Conservation (phyloP, 164 flowering plant genomes). For the Cinnamomum micranthum region DNA sequence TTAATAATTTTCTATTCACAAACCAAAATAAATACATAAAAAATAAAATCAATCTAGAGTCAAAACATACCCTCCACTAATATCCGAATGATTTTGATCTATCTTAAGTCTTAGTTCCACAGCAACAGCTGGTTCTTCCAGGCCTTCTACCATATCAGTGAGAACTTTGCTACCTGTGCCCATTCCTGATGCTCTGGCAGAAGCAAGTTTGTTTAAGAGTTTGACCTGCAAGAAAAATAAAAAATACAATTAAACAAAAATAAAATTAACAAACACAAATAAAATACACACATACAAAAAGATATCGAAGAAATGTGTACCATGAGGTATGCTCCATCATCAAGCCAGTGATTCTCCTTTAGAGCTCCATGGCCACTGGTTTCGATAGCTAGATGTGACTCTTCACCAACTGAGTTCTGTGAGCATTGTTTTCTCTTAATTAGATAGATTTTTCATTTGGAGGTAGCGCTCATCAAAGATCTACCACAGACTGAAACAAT, state of each 20-base stretch:
- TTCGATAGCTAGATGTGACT: conserved; percentile 96
- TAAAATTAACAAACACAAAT: neutral
- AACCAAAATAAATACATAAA: neutral
- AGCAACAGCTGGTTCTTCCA: conserved; percentile 77
- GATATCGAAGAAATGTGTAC: conserved; percentile 30
- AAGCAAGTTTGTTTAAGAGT: conserved; percentile 90
- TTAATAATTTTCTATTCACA: neutral
- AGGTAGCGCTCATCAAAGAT: neutral
- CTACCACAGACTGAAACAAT: neutral
- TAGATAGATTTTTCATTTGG: conserved; percentile 1
- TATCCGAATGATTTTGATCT: conserved; percentile 72
- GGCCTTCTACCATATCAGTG: conserved; percentile 82
- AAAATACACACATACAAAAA: neutral
- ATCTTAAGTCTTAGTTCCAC: conserved; percentile 85
- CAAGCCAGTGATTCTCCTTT: conserved; percentile 98
- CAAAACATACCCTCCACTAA: conserved; percentile 74
- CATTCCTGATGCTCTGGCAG: conserved; percentile 73
- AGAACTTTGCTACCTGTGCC: conserved; percentile 83
- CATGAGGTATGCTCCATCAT: conserved; percentile 99
- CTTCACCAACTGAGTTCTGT: conserved; percentile 89
- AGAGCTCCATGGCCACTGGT: conserved; percentile 99
- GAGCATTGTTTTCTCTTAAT: conserved; percentile 8
- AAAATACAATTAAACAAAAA: neutral
- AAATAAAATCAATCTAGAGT: neutral
- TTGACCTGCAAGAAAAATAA: conserved; percentile 61